Evolutionary conservation across 768 basidiomycete genomes (phyloP).

Genomic region (Imleria badia): DNA sequence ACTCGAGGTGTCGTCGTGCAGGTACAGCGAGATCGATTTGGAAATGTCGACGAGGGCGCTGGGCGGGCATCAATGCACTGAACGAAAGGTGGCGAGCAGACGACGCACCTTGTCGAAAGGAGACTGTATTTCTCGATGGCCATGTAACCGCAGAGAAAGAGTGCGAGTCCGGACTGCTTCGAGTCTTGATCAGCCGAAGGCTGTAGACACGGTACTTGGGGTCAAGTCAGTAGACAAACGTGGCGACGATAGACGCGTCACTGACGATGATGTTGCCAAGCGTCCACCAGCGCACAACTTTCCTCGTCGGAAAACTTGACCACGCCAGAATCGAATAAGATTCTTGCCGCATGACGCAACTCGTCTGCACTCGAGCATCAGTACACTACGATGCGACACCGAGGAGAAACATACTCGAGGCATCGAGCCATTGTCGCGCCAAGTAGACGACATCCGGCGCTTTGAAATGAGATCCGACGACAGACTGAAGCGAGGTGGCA

Average conservation of each 20-base stretch:
- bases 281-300: slow-evolving; percentile 54
- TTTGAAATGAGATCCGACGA: slow-evolving; percentile 59
- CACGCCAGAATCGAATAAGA: slow-evolving; percentile 76
- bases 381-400: neutral
- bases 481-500: slow-evolving; percentile 62
- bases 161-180: slow-evolving; percentile 58
- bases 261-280: slow-evolving; percentile 66
- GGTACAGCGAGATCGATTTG: slow-evolving; percentile 73
- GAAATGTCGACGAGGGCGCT: slow-evolving; percentile 84
- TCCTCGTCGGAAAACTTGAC: slow-evolving; percentile 68
- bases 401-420: slow-evolving; percentile 51
- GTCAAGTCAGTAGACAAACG: slow-evolving; percentile 9
- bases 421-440: slow-evolving; percentile 73
- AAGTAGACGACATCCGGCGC: slow-evolving; percentile 72
- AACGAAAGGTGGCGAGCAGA: neutral
- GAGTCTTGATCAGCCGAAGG: slow-evolving; percentile 60
- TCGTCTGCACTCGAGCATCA: slow-evolving; percentile 49
- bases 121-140: slow-evolving; percentile 78
- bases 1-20: slow-evolving; percentile 68
- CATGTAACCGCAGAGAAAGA: slow-evolving; percentile 82
- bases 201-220: slow-evolving; percentile 60
- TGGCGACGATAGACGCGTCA: neutral
- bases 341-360: slow-evolving; percentile 70
- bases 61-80: neutral
- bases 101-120: slow-evolving; percentile 64